Conservation (phyloP, 2,329 filamentous ascomycete species). For the Pestalotiopsis sp. region DNA sequence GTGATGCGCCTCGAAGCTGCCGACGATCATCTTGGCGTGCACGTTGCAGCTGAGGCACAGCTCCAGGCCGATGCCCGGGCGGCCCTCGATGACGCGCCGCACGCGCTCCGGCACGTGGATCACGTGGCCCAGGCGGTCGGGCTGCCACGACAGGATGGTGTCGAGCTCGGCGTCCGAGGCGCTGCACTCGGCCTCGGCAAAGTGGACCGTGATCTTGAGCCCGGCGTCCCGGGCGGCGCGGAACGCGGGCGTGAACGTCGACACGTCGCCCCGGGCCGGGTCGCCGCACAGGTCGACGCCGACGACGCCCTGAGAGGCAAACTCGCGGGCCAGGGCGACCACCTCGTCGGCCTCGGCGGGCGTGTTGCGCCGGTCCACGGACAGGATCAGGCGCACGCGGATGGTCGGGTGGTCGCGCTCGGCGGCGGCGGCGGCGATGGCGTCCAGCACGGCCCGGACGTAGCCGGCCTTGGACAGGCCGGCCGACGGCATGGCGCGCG, state of each 20-base stretch:
- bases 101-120: slow-evolving; percentile 69
- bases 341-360: slow-evolving; percentile 62
- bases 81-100: slow-evolving; percentile 53
- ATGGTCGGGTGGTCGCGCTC: slow-evolving; percentile 41
- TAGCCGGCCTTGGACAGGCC: slow-evolving; percentile 65
- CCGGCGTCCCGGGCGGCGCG: slow-evolving; percentile 53
- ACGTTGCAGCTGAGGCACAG: slow-evolving; percentile 83
- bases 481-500: slow-evolving; percentile 59
- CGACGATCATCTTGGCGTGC: slow-evolving; percentile 70
- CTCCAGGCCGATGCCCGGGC: slow-evolving; percentile 66
- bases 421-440: slow-evolving; percentile 49
- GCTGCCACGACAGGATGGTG: slow-evolving; percentile 65
- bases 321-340: slow-evolving; percentile 63
- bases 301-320: slow-evolving; percentile 60
- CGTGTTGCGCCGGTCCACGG: slow-evolving; percentile 70
- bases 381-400: slow-evolving; percentile 70
- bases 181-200: slow-evolving; percentile 68
- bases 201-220: slow-evolving; percentile 73
- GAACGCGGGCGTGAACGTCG: slow-evolving; percentile 63
- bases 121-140: slow-evolving; percentile 75
- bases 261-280: slow-evolving; percentile 64
- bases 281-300: slow-evolving; percentile 82
- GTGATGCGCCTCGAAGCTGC: slow-evolving; percentile 71
- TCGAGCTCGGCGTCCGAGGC: slow-evolving; percentile 62
- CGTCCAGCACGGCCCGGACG: slow-evolving; percentile 64